Evolutionary conservation across 2,329 filamentous ascomycete genomes (phyloP).

Genomic region (Fusarium equiseti): DNA sequence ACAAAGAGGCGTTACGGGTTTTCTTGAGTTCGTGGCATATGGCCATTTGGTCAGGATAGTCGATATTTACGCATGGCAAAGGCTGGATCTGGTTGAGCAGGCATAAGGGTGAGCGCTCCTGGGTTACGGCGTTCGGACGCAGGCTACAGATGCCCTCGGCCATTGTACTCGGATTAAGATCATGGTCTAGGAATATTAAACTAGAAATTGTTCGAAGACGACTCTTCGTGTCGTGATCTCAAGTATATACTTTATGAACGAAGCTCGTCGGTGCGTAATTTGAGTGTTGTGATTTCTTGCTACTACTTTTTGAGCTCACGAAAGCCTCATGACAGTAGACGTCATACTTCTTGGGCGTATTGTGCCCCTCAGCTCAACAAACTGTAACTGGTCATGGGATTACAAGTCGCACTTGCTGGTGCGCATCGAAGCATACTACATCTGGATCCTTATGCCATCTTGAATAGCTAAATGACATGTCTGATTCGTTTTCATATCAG

Average conservation of each 20-base stretch:
- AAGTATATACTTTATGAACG: not conserved
- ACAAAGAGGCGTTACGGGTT: slow-evolving; percentile 42
- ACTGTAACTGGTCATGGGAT: not conserved
- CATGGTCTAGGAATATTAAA: slow-evolving; percentile 21
- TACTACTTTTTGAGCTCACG: not conserved
- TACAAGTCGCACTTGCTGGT: not conserved
- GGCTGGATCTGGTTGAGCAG: slow-evolving; percentile 31
- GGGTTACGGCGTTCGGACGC: slow-evolving; percentile 47
- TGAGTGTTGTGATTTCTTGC: not conserved
- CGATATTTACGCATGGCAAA: slow-evolving; percentile 37
- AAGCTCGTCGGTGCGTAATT: not conserved
- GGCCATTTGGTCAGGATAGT: slow-evolving; percentile 23
- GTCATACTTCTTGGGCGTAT: not conserved
- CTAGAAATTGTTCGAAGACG: slow-evolving; percentile 30
- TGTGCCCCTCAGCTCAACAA: not conserved
- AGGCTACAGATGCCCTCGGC: slow-evolving; percentile 35
- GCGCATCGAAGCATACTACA: not conserved
- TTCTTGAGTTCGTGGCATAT: slow-evolving; percentile 25
- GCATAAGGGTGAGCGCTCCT: slow-evolving; percentile 35
- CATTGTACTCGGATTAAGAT: slow-evolving; percentile 31
- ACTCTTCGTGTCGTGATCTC: slow-evolving; percentile 1
- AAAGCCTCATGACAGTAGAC: not conserved
- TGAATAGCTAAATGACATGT: not conserved
- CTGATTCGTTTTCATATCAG: not conserved
- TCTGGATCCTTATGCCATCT: not conserved